Evolutionary conservation across 1,139 yeast genomes (phyloP).

Genomic region (Yamadazyma kanchanaburiensis): DNA sequence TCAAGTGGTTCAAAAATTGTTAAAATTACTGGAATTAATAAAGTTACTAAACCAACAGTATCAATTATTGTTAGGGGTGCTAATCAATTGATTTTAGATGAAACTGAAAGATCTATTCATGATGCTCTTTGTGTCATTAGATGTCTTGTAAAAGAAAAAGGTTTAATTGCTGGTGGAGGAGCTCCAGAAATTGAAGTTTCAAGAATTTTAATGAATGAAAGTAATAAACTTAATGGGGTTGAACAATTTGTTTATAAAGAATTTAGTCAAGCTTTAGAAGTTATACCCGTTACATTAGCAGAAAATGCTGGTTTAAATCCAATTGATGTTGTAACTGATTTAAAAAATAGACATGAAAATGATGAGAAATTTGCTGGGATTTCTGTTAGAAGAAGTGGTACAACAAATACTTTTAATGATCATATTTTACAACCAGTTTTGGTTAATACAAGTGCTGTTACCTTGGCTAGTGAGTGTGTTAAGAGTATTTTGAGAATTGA

Average conservation of each 20-base stretch:
- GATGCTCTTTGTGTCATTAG: slow-evolving; percentile 97
- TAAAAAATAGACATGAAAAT: slow-evolving; percentile 85
- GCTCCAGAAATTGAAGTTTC: slow-evolving; percentile 97
- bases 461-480: slow-evolving; percentile 94
- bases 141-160: slow-evolving; percentile 91
- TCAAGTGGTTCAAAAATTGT: slow-evolving; percentile 92
- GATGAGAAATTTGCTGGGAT: slow-evolving; percentile 96
- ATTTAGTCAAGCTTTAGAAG: slow-evolving; percentile 93
- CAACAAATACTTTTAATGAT: slow-evolving; percentile 87
- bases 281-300: slow-evolving; percentile 94
- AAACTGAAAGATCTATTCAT: slow-evolving; percentile 93
- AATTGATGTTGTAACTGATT: slow-evolving; percentile 90
- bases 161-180: slow-evolving; percentile 98
- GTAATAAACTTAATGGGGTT: slow-evolving; percentile 78
- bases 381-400: slow-evolving; percentile 89
- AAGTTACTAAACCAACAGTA: slow-evolving; percentile 69
- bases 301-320: slow-evolving; percentile 98
- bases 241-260: slow-evolving; percentile 95
- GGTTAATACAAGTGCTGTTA: slow-evolving; percentile 90
- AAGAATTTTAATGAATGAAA: slow-evolving; percentile 72
- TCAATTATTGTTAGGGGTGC: slow-evolving; percentile 95
- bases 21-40: slow-evolving; percentile 78
- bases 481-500: slow-evolving; percentile 94
- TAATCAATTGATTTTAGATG: slow-evolving; percentile 83
- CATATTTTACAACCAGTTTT: slow-evolving; percentile 95